phyloP scores from a whole-genome alignment of 176 grass and related monocot species.

The Eleusine coracana region DNA sequence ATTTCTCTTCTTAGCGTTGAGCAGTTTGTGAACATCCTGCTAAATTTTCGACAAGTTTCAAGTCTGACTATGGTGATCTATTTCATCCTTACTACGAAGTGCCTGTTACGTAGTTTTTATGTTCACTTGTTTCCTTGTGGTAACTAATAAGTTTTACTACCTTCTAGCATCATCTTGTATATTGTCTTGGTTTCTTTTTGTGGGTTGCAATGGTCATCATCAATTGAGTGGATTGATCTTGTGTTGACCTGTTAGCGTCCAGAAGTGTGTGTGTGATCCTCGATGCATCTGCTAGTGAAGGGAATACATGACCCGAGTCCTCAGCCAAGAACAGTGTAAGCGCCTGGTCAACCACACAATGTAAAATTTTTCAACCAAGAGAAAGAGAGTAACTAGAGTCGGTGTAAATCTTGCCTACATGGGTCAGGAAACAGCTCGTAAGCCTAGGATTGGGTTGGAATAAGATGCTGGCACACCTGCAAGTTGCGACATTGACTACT shows the following conservation, averaged over 20 bases:
- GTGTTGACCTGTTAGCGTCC: background rate
- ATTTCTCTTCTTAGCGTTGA: constrained; percentile 22
- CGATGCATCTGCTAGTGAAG: background rate
- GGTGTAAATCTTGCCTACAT: background rate
- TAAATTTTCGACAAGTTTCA: background rate
- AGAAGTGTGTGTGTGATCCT: background rate
- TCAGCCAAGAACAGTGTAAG: background rate
- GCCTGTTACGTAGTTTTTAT: too few relatives aligned
- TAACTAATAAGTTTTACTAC: background rate
- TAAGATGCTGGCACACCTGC: constrained; percentile 12
- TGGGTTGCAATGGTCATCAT: background rate
- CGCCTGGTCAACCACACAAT: background rate
- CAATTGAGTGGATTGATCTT: background rate
- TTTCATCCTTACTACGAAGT: background rate
- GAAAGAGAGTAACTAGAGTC: background rate
- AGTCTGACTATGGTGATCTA: background rate
- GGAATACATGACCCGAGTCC: background rate
- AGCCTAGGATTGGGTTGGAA: background rate
- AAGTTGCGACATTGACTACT: background rate
- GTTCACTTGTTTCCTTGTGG: background rate
- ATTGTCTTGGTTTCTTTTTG: background rate
- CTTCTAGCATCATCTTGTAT: background rate
- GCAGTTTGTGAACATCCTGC: constrained; percentile 9
- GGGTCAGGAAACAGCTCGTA: background rate
- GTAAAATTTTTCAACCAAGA: background rate